These are phyloP conservation scores for Amanita polypyramis DNA, from an alignment of 768 basidiomycete genomes.

Conservation along the genomic window DNA sequence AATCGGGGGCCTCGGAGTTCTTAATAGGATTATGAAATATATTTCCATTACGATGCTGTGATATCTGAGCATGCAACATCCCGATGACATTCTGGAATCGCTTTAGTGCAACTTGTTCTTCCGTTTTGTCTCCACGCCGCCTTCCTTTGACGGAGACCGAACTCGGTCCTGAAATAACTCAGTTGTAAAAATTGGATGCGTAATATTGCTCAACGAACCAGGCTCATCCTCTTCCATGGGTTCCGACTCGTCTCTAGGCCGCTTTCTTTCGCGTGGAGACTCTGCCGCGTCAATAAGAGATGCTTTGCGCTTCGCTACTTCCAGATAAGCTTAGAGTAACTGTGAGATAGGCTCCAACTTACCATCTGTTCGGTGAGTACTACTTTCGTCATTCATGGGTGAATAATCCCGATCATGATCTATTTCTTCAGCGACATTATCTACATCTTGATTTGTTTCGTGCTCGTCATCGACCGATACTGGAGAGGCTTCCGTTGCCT, in stretches of 20 bases:
- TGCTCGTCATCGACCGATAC: conserved; percentile 13
- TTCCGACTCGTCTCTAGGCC: conserved; percentile 57
- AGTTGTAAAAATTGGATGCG: conserved; percentile 6
- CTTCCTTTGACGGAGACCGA: conserved; percentile 21
- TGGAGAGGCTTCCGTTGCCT: conserved; percentile 15
- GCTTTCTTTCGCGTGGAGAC: conserved; percentile 43
- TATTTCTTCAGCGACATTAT: conserved; percentile 17
- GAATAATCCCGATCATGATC: conserved; percentile 24
- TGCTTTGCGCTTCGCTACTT: conserved; percentile 55
- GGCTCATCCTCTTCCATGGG: conserved; percentile 57
- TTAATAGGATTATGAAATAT: conserved; percentile 91
- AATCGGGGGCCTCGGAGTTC: conserved; percentile 80
- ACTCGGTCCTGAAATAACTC: conserved; percentile 17
- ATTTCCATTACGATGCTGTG: conserved; percentile 77
- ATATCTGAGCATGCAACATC: conserved; percentile 74
- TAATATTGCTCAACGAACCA: conserved; percentile 21
- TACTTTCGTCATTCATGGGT: conserved; percentile 16
- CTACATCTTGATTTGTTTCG: conserved; percentile 16
- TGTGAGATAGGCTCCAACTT: neutral
- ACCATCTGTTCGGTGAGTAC: conserved; percentile 22
- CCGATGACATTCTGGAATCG: conserved; percentile 75
- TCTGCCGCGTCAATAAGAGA: conserved; percentile 40
- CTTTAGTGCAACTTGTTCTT: conserved; percentile 48
- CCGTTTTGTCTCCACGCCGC: conserved; percentile 27
- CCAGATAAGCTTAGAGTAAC: neutral